phyloP scores from a whole-genome alignment of 345 rosid species.

The Crucihimalaya himalaica region DNA sequence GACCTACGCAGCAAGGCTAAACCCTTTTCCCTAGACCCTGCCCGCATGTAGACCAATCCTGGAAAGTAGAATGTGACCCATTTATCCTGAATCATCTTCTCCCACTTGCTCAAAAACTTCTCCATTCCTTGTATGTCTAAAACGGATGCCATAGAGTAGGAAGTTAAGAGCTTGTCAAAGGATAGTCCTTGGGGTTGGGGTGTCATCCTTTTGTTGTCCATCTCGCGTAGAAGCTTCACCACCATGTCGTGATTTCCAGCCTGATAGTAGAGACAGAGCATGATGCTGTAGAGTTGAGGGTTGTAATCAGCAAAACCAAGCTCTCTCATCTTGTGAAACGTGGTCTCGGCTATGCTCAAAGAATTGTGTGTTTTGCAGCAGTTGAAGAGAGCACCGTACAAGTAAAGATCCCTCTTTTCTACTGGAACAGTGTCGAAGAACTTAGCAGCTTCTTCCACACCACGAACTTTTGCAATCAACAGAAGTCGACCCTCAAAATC shows the following conservation, averaged over 20 bases:
- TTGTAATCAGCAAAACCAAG: constrained; percentile 24
- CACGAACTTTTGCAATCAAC: constrained; percentile 50
- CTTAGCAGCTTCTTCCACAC: constrained; percentile 43
- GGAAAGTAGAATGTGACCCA: constrained; percentile 44
- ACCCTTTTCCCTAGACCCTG: constrained; percentile 46
- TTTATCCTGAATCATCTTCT: constrained; percentile 28
- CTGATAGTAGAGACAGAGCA: constrained; percentile 54
- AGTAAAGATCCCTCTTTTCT: constrained; percentile 26
- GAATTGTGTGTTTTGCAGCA: constrained; percentile 40
- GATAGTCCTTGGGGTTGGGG: constrained; percentile 36
- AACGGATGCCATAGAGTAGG: constrained; percentile 37
- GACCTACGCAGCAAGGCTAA: constrained; percentile 44
- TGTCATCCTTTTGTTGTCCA: constrained; percentile 45
- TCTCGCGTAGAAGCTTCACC: constrained; percentile 50
- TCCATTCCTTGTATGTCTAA: constrained; percentile 49
- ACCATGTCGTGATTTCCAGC: constrained; percentile 46
- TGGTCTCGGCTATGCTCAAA: constrained; percentile 49
- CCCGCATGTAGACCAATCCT: constrained; percentile 46
- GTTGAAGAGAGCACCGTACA: constrained; percentile 50
- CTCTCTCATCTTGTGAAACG: constrained; percentile 45
- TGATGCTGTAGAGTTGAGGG: constrained; percentile 42
- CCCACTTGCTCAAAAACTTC: constrained; percentile 47
- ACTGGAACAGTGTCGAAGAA: constrained; percentile 46
- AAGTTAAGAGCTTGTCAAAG: constrained; percentile 42
- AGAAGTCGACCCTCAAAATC: constrained; percentile 50